Evolutionary conservation across 148 eudicot species (phyloP), one percentile per base, ranked within the genome.

Genomic region (Simmondsia chinensis): DNA sequence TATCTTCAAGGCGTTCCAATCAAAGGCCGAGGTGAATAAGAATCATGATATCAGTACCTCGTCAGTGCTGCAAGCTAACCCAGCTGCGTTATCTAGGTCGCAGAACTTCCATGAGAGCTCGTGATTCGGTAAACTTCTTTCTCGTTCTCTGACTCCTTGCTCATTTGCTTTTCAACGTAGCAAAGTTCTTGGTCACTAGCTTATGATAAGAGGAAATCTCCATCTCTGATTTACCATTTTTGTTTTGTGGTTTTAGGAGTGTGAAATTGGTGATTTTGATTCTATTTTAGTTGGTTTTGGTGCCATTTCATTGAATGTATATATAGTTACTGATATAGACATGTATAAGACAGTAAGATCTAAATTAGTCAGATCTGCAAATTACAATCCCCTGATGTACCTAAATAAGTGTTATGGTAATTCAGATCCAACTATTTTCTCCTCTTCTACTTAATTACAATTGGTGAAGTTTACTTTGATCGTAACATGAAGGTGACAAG

Each of bases 31-130:
- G 17, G 75, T 50, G 20, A 75, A 54, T 48, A 36, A 12, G 12
- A 31, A 28, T 40, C 34, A 18, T 12, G 48, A 22, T n/a, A 17
- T 46, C 33, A 74, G 66, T 20, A 43, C 63, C 8, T 63, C 86
- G 8, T 18, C 60, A 0, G 70, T 66, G 15, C 44, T 72, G 32
- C 77, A 69, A 57, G 86, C 80, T 29, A 82, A 78, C 51, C 93
- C 93, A 38, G 80, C 93, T 11, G 80, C 86, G 13, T 48, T 82
- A 41, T 82, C 86, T 7, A 46, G 82, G 63, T 75, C 93, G 2
- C 38, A 62, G 14, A 82, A 34, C 49, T 78, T 82, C 57, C 76
- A 72, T 7, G 93, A 82, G 68, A 69, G 40, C 55, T 59, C 62
- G 7, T 69, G 21, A 64, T 39, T 6, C 9, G 23, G 34, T 9